These are phyloP conservation scores for Calonectria multiphialidica DNA, from an alignment of 2,329 filamentous ascomycete species.

Conservation along the genomic window DNA sequence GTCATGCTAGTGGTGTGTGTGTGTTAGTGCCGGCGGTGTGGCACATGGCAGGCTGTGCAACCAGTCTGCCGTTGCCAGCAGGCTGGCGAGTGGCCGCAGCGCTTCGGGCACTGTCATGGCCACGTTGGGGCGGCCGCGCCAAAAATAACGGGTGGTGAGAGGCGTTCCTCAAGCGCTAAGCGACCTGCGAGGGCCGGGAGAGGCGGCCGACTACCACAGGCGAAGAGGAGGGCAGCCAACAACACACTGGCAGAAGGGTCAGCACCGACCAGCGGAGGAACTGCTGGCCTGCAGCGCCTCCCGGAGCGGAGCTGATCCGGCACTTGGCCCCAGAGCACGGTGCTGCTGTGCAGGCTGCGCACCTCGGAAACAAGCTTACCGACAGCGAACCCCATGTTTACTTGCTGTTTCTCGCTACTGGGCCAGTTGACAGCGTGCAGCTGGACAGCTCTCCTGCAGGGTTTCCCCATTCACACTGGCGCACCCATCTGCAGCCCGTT, in stretches of 20 bases:
- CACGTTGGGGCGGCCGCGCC: background rate
- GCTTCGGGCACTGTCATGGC: background rate
- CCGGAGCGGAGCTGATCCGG: conserved; percentile 15
- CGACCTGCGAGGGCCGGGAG: background rate
- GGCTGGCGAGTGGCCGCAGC: conserved; percentile 15
- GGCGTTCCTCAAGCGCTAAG: conserved; percentile 18
- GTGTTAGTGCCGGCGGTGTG: conserved; percentile 4
- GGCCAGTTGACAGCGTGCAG: background rate
- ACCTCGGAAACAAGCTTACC: background rate
- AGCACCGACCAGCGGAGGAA: background rate
- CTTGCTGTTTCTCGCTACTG: background rate
- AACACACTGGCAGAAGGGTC: background rate
- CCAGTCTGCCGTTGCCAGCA: background rate
- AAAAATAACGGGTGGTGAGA: conserved; percentile 17
- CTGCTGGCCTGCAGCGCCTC: conserved; percentile 7
- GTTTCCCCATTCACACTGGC: background rate
- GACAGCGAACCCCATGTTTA: background rate
- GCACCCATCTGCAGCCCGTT: background rate
- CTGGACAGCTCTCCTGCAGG: background rate
- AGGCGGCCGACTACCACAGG: background rate
- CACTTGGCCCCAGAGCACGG: background rate
- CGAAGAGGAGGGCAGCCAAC: background rate
- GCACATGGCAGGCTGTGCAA: conserved; percentile 13
- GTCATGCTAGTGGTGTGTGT: background rate
- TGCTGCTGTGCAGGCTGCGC: background rate